These are phyloP conservation scores for Dendrobium huoshanense DNA, from an alignment of 106 monocot genomes.

Conservation along the genomic window DNA sequence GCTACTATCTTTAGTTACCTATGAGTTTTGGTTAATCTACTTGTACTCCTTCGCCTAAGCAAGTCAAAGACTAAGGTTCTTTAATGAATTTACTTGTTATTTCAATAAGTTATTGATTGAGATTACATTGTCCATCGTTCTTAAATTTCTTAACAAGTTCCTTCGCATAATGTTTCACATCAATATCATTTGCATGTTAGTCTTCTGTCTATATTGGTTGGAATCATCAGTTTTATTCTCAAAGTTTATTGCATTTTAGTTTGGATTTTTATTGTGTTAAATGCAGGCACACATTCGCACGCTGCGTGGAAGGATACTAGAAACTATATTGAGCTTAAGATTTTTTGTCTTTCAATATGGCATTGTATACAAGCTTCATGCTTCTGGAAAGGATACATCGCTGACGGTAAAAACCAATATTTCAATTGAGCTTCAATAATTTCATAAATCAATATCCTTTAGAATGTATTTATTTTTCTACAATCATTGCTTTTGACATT, in stretches of 20 bases:
- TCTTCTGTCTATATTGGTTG: neutral
- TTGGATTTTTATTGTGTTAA: neutral
- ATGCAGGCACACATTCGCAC: constrained; percentile 77
- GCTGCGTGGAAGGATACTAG: constrained; percentile 76
- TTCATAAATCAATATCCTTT: neutral
- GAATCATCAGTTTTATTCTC: neutral
- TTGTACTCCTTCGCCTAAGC: too few relatives aligned
- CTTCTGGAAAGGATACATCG: constrained; percentile 44
- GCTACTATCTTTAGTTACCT: too few relatives aligned
- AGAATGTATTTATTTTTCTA: neutral
- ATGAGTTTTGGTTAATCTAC: too few relatives aligned
- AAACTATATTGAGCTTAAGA: constrained; percentile 72
- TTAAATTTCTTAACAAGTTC: too few relatives aligned
- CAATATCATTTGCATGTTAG: neutral
- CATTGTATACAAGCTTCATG: constrained; percentile 72
- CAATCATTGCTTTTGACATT: neutral
- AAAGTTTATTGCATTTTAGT: neutral
- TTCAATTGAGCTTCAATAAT: neutral
- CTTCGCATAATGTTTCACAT: too few relatives aligned
- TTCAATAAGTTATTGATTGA: too few relatives aligned
- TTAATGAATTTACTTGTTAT: too few relatives aligned
- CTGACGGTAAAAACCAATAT: constrained; percentile 38
- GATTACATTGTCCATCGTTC: too few relatives aligned
- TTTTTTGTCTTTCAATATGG: constrained; percentile 94
- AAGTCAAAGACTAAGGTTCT: too few relatives aligned